Conservation (phyloP, 352 stramenopile genomes). For the Globisporangium abappressorium region DNA sequence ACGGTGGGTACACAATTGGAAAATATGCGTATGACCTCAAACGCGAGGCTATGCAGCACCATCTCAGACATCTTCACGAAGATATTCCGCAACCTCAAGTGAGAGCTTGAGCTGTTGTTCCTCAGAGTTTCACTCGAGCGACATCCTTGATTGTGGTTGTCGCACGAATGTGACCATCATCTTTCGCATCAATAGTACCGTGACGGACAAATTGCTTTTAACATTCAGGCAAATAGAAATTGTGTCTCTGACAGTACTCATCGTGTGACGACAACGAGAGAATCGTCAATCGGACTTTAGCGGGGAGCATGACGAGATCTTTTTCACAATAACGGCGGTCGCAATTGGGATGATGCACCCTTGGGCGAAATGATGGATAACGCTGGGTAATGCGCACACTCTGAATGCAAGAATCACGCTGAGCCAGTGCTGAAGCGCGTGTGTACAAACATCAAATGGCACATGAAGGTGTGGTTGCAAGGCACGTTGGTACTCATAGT, state of each 20-base stretch:
- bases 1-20: no score
- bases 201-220: not conserved
- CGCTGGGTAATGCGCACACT: not conserved
- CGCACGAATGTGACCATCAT: not conserved
- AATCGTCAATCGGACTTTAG: not conserved
- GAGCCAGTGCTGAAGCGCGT: not conserved
- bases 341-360: not conserved
- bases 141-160: not conserved
- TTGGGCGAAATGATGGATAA: constrained; percentile 9
- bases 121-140: no score
- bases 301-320: not conserved
- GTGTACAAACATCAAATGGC: not conserved
- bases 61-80: no score
- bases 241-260: not conserved
- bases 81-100: no score
- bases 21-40: no score
- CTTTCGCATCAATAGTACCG: not conserved
- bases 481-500: constrained; percentile 2
- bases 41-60: no score
- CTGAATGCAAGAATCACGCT: not conserved
- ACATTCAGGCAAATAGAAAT: not conserved
- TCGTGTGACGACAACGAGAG: not conserved
- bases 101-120: no score
- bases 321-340: not conserved
- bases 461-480: not conserved